phyloP scores from a whole-genome alignment of 495 filamentous ascomycete species.

The Copromyces sp. region DNA sequence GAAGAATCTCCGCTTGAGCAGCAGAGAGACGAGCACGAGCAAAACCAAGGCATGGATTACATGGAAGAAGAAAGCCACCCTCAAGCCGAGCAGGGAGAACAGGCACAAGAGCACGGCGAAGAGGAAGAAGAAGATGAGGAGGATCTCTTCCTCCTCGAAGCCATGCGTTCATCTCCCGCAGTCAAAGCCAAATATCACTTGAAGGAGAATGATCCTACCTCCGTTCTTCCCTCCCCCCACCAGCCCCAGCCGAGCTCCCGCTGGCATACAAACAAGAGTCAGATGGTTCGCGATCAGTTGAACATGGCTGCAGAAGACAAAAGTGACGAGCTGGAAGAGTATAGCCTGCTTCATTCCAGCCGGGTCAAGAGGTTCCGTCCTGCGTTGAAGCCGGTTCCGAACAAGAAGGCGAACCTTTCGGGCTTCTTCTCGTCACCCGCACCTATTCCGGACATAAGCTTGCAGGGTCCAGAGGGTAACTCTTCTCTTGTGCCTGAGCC shows the following conservation, averaged over 20 bases:
- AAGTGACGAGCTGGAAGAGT: neutral
- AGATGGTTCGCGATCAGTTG: neutral
- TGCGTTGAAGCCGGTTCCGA: conserved; percentile 1
- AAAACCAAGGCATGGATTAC: neutral
- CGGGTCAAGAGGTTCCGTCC: conserved; percentile 4
- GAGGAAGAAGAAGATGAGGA: conserved; percentile 24
- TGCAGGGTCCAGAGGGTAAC: neutral
- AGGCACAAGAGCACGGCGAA: conserved; percentile 1
- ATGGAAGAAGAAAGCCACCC: neutral
- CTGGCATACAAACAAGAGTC: neutral
- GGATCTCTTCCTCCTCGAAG: conserved; percentile 39
- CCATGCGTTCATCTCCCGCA: conserved; percentile 17
- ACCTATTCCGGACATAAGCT: conserved; percentile 20
- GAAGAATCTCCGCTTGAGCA: conserved; percentile 1
- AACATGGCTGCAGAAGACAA: neutral
- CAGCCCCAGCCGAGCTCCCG: neutral
- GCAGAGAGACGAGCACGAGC: neutral
- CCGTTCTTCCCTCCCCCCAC: neutral
- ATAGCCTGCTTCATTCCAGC: neutral
- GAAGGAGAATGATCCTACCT: neutral
- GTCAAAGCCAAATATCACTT: neutral
- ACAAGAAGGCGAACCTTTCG: conserved; percentile 29
- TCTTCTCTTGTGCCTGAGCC: neutral
- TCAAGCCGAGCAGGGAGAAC: neutral
- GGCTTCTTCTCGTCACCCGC: conserved; percentile 41